Base-by-base conservation (phyloP, 768 basidiomycete genomes). In the Brasilioporus rufonigricans region DNA sequence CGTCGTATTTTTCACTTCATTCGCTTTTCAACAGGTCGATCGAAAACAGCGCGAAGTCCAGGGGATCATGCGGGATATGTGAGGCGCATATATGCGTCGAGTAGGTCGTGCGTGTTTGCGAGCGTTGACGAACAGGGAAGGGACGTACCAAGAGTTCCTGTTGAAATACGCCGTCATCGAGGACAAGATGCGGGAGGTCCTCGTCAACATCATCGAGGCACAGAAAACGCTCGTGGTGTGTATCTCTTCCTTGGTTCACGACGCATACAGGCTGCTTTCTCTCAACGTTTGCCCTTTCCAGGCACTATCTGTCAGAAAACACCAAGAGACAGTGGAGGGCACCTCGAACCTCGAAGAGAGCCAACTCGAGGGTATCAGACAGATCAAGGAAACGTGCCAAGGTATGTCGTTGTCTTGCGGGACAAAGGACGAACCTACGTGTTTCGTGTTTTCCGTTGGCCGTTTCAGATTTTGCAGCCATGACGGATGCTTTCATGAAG, bases 171-270 rank as follows among this genome's bases (percentile, higher is more conserved):
- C 63, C 4, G 52, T 41, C 5, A 39, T 63, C 14, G 69, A 71
- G 38, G 66, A 72, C 41, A 63, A 59, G 61, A 58, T 61, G 31
- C 70, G 69, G 7, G 65, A 60, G 4, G 61, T 72, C 5, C 26
- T 63, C 12, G 60, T 61, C 46, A 62, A 65, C 38, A 69, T 72
- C 1, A 12, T 46, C 33, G 62, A 69, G 10, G 48, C 57, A 19
- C 60, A 68, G 50, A 57, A 59, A 38, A 53, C 50, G 18, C 67
- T 71, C 16, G 58, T 72, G 54, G 69, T 72, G 13, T 33, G 62
- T 55, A 12, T 16, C 27, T 10, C 19, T 38, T 16, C n/a, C n/a
- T 50, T 21, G n/a, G 31, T 18, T 41, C n/a, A 10, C 10, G 19
- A 24, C 36, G n/a, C 50, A 52, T 26, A 36, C 33, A 21, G 12